Base-by-base conservation (phyloP, 2,329 filamentous ascomycete species). In the Trichoderma citrinoviride region DNA sequence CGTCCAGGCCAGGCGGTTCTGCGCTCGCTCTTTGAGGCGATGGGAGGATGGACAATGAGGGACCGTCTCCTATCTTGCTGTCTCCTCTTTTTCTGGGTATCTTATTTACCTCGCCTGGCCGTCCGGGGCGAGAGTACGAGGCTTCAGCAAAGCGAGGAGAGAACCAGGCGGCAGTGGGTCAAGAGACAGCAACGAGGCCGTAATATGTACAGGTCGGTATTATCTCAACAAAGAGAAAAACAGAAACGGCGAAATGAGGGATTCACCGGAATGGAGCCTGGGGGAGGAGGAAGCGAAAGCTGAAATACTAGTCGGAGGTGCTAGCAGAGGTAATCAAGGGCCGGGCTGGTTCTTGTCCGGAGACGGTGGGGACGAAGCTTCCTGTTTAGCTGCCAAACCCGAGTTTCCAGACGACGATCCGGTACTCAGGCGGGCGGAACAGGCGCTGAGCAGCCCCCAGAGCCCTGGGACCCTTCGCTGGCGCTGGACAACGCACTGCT, bases 361-460 rank as follows among this genome's bases (percentile, higher is more conserved):
- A 44, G 53, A 57, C 58, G 61, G 53, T 64, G 44, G 61, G 54
- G 46, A 64, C 53, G 61, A 56, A 21, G 43, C 43, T 58, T 64
- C 33, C 33, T 37, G 10, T 37, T 14, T 52, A 58, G 61, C 37
- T 64, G 54, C 53, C 53, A 64, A 53, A 40, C 43, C 61, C 46
- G 53, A 57, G 44, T 57, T 49, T 50, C 56, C n/a, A 64, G 53
- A 58, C 46, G 61, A 52, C 61, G 61, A 64, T 64, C 53, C 61
- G 61, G 61, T 58, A 37, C 52, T 58, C 52, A 64, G 61, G 61
- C 53, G 27, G 27, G 33, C 37, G 61, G 61, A 40, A 44, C 50
- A 55, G 43, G 21, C 52, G 27, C 41, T 47, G 41, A 15, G 27
- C 27, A 47, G 43, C 55, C 50, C 47, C 27, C 61, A 56, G 47